These are phyloP conservation scores for Hypoxylon sp. DNA, from an alignment of 2,329 filamentous ascomycete species.

Conservation along the genomic window DNA sequence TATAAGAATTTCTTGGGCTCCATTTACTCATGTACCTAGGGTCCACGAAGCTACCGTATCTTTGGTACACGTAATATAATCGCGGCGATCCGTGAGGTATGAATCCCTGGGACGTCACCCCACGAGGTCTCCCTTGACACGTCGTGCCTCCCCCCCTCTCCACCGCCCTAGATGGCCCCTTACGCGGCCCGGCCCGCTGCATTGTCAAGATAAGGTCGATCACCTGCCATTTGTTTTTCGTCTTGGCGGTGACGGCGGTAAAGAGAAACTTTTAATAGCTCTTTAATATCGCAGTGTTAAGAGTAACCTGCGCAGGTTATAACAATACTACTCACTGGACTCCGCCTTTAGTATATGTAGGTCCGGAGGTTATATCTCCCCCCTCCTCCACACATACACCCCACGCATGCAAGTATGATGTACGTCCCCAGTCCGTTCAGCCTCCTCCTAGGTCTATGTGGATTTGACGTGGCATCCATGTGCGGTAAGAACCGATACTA, in stretches of 20 bases:
- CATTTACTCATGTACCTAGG: slow-evolving; percentile 33
- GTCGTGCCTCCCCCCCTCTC: background rate
- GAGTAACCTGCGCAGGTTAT: slow-evolving; percentile 11
- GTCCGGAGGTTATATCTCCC: slow-evolving; percentile 17
- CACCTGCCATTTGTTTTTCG: slow-evolving; percentile 17
- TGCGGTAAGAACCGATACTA: slow-evolving; percentile 40
- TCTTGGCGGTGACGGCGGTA: slow-evolving; percentile 39
- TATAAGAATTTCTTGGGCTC: slow-evolving; percentile 9
- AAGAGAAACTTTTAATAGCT: slow-evolving; percentile 4
- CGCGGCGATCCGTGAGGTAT: slow-evolving; percentile 32
- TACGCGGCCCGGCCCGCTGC: slow-evolving; percentile 37
- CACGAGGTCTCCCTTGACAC: slow-evolving; percentile 23
- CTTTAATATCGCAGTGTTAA: slow-evolving; percentile 7
- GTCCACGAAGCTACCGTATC: slow-evolving; percentile 21
- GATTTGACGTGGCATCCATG: slow-evolving; percentile 25
- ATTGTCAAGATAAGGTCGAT: slow-evolving; percentile 34
- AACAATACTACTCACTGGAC: slow-evolving; percentile 20
- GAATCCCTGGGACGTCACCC: slow-evolving; percentile 32
- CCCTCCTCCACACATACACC: slow-evolving; percentile 11
- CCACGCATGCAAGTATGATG: slow-evolving; percentile 38
- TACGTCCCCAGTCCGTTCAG: slow-evolving; percentile 36
- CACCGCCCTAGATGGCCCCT: slow-evolving; percentile 11
- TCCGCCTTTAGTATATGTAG: slow-evolving; percentile 11
- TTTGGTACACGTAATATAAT: slow-evolving; percentile 39
- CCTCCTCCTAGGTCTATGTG: slow-evolving; percentile 31